phyloP scores from a whole-genome alignment of 1,284 basidiomycete species.

The Moniliella sp. region DNA sequence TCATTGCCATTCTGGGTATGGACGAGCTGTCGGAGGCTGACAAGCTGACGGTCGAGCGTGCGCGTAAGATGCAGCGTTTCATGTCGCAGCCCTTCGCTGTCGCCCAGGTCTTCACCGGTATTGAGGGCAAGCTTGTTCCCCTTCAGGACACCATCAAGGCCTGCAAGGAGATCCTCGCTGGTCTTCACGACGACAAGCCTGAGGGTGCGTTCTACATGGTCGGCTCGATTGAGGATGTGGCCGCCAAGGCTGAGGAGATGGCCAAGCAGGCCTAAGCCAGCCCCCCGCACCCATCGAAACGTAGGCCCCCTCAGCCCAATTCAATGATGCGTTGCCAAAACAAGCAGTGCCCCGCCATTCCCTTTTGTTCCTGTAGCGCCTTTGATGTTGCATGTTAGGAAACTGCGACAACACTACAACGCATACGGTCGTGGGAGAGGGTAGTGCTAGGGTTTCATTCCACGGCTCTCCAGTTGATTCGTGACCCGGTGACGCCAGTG shows the following conservation, averaged over 20 bases:
- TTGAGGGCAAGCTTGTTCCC: constrained; percentile 80
- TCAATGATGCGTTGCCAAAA: too few species aligned
- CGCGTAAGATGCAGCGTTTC: constrained; percentile 51
- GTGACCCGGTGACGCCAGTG: too few species aligned
- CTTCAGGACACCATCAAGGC: constrained; percentile 33
- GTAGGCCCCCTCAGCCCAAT: too few species aligned
- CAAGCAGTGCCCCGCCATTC: too few species aligned
- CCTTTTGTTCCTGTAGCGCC: too few species aligned
- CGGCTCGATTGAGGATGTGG: constrained; percentile 80
- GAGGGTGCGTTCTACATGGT: constrained; percentile 48
- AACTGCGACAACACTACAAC: too few species aligned
- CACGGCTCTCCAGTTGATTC: too few species aligned
- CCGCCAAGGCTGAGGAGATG: constrained; percentile 82
- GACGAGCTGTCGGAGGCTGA: constrained; percentile 98
- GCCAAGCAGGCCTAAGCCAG: too few species aligned
- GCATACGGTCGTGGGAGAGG: too few species aligned
- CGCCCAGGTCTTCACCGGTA: constrained; percentile 96
- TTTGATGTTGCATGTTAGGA: too few species aligned
- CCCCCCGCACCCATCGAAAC: too few species aligned
- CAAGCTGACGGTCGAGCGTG: constrained; percentile 71
- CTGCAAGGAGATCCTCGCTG: constrained; percentile 59
- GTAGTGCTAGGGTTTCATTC: too few species aligned
- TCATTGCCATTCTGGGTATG: constrained; percentile 79
- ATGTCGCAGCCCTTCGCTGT: constrained; percentile 99
- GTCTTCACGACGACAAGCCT: constrained; percentile 64